Evolutionary conservation across 192 early-diverging fungal species (phyloP).

Genomic region (Coemansia umbellata): DNA sequence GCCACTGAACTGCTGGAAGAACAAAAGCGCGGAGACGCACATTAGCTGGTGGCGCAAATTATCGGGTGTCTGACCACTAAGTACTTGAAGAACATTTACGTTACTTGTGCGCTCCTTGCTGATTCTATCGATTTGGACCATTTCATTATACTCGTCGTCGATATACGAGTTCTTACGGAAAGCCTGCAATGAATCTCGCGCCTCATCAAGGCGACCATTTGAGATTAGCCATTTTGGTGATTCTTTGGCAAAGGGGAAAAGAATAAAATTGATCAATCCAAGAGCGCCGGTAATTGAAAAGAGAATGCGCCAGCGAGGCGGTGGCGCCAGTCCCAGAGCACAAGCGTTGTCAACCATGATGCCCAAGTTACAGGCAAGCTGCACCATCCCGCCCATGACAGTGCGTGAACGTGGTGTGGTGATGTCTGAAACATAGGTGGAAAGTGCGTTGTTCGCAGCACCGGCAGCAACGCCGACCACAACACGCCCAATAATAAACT

Average conservation of each 20-base stretch:
- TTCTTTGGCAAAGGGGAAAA: conserved; percentile 72
- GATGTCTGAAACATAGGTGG: conserved; percentile 76
- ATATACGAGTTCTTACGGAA: conserved; percentile 56
- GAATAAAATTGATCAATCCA: conserved; percentile 49
- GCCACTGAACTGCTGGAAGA: conserved; percentile 79
- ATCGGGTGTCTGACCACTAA: conserved; percentile 50
- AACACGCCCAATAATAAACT: conserved; percentile 71
- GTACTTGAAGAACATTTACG: conserved; percentile 51
- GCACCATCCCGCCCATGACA: conserved; percentile 66
- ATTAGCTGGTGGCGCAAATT: conserved; percentile 61
- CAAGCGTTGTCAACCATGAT: conserved; percentile 68
- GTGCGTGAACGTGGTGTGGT: conserved; percentile 66
- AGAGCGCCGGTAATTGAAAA: conserved; percentile 61
- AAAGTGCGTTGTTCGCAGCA: conserved; percentile 55
- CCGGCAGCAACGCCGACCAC: conserved; percentile 71
- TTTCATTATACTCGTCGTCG: conserved; percentile 62
- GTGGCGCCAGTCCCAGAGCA: conserved; percentile 55
- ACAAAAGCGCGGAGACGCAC: conserved; percentile 60
- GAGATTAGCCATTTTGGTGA: conserved; percentile 69
- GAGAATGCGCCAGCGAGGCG: conserved; percentile 70
- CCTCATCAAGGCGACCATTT: conserved; percentile 59
- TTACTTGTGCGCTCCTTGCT: conserved; percentile 37
- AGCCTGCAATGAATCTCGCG: conserved; percentile 47
- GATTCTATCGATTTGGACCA: conserved; percentile 47
- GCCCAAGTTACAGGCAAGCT: conserved; percentile 72